Evolutionary conservation across 2,329 filamentous ascomycete genomes (phyloP), one percentile per base, ranked within the genome.

Genomic region (Macrophomina phaseolina): DNA sequence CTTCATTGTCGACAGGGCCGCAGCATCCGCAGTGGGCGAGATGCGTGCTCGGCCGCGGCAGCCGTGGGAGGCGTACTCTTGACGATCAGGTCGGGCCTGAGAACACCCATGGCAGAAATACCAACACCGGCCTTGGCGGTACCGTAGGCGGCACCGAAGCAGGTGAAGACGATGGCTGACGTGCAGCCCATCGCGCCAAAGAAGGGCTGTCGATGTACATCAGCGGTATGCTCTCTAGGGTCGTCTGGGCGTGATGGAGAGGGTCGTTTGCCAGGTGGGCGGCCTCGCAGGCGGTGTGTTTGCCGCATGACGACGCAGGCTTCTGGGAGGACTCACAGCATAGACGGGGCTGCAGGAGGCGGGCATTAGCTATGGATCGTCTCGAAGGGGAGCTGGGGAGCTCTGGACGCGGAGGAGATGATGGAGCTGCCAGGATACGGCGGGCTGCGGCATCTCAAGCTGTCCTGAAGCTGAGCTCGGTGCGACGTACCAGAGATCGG

Each of bases 61-160:
- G 40, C 42, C n/a, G 63, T 45, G 40, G 34, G 60, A 67, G n/a
- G 83, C 93, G 78, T 90, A 98, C 95, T 98, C 91, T 97, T 98
- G 81, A 99, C 94, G 81, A 98, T 97, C 82, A 98, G 85, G 82
- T 99, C 95, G 81, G 95, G 95, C 82, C 95, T 89, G 75, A 99
- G 89, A 76, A 98, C 94, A 91, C 94, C 94, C 91, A 98, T 97
- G 75, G 94, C 92, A 73, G 93, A 93, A 79, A 99, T 97, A 88
- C 95, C 95, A 75, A 98, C 95, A 85, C 95, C 95, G 78, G 95
- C 96, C 89, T 99, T 99, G 80, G 95, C 95, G 74, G 95, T 99
- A 83, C 95, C 95, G 84, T 98, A 99, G 74, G 95, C 93, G 78
- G 95, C 95, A 81, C 95, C 93, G 75, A 97, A 90, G 83, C 93